Percentiles rank a stretch among this genome's conserved stretches.
These are phyloP conservation scores for Metschnikowia similis DNA, from an alignment of 805 yeast species.

Conservation along the genomic window DNA sequence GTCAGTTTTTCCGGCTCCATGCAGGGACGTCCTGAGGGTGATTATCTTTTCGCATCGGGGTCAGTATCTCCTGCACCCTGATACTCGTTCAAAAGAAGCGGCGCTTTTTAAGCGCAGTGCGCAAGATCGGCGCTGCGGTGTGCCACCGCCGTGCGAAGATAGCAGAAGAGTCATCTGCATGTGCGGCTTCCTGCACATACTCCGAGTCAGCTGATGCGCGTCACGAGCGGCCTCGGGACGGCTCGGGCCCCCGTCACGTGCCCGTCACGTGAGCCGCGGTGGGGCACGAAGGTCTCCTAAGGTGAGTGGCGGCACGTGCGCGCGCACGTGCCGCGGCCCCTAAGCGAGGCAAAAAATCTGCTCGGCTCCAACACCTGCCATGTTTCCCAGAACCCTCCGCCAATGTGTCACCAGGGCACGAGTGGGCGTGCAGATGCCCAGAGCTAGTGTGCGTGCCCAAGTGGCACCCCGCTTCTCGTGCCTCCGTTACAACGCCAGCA, in stretches of 20 bases:
- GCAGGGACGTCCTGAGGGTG: too few relatives aligned
- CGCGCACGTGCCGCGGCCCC: neutral
- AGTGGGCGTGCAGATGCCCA: neutral
- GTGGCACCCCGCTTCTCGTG: neutral
- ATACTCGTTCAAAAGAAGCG: too few relatives aligned
- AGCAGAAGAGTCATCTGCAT: neutral
- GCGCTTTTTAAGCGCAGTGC: neutral
- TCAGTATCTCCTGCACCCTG: too few relatives aligned
- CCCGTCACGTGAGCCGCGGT: neutral
- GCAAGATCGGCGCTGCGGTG: neutral
- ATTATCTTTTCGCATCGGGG: too few relatives aligned
- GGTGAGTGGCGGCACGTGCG: neutral
- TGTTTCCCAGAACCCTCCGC: constrained; percentile 4
- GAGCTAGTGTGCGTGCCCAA: neutral
- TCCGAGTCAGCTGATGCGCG: too few relatives aligned
- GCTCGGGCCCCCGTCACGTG: too few relatives aligned
- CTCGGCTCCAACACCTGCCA: neutral
- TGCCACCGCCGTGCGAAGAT: neutral
- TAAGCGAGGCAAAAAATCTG: constrained; percentile 4
- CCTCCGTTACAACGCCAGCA: constrained; percentile 7
- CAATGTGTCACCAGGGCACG: neutral
- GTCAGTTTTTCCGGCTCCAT: too few relatives aligned
- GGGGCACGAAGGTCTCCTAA: too few relatives aligned
- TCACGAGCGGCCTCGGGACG: neutral
- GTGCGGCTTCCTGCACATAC: too few relatives aligned